Evolutionary conservation across 2,329 filamentous ascomycete genomes (phyloP), one percentile per base, ranked within the genome.

Genomic region (Fusarium metavorans): DNA sequence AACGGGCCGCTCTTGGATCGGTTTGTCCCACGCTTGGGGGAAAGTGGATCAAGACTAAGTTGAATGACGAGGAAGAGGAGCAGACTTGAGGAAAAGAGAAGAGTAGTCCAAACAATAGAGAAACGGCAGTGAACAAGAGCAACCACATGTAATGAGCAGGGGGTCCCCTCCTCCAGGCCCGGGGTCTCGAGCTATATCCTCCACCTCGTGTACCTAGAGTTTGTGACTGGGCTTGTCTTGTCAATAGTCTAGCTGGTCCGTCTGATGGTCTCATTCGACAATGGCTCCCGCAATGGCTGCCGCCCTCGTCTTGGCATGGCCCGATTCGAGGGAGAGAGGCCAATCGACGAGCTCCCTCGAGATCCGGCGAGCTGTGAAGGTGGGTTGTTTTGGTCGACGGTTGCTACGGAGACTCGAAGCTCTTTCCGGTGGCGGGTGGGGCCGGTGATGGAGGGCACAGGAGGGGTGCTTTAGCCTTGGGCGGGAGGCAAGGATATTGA

Each of bases 1-100:
- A 70, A 73, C 61, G 60, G 72, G 72, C 72, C 72, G 68, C 72
- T 54, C 34, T 72, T 67, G 48, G 65, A 66, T 75, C 54, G 25
- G 32, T 62, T 62, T 67, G 58, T 43, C 54, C 41, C 61, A 66
- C 64, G 58, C 62, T 75, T 70, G 68, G 61, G 62, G 45, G 34
- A 32, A 60, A 56, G 14, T 20, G 27, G 27, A 20, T 54, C 27
- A 30, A 60, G 30, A n/a, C 35, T 37, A 37, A 37, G 35, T 52
- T 43, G 37, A 35, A 52, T 37, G 35, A 27, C 8, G 23, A 70
- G 65, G 45, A 30, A 66, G 35, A 20, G 41, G 41, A 50, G 20
- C 30, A 67, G 50, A 52, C 54, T 57, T 35, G 18, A 57, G 52
- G 2, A 11, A 35, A 30, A 59, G 32, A 30, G 32, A 9, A 39